phyloP scores from a whole-genome alignment of 768 basidiomycete species.

The Phanerochaete carnosa region DNA sequence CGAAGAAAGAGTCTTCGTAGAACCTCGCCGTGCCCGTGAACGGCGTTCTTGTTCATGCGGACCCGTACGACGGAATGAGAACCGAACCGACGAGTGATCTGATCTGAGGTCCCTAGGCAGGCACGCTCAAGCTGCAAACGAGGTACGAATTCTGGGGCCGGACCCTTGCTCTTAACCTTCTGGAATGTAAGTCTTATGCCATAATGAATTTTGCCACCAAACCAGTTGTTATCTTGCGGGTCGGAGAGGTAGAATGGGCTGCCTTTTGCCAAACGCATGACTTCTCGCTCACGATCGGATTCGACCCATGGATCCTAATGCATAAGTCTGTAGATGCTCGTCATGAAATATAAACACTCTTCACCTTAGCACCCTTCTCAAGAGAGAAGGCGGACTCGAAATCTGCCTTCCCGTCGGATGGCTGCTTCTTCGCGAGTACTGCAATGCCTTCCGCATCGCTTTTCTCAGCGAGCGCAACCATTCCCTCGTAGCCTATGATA shows the following conservation, averaged over 20 bases:
- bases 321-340: too few relatives aligned
- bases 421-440: too few relatives aligned
- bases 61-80: constrained; percentile 56
- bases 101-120: constrained; percentile 50
- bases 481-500: too few relatives aligned
- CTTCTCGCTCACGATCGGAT: constrained; percentile 51
- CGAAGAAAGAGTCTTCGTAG: constrained; percentile 42
- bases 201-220: constrained; percentile 62
- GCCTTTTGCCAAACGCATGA: background rate
- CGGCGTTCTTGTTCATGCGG: constrained; percentile 33
- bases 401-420: background rate
- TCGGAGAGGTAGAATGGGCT: background rate
- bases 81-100: constrained; percentile 59
- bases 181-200: constrained; percentile 33
- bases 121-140: constrained; percentile 45
- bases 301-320: constrained; percentile 60
- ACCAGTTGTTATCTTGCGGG: constrained; percentile 35
- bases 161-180: constrained; percentile 3
- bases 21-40: constrained; percentile 28
- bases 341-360: too few relatives aligned
- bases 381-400: constrained; percentile 10
- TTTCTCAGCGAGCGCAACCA: too few relatives aligned
- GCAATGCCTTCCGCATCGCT: too few relatives aligned
- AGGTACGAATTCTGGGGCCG: too few relatives aligned
- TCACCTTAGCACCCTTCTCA: constrained; percentile 19